Percentiles rank a stretch among this genome's conserved stretches.
Conservation (phyloP, 2,329 filamentous ascomycete species). For the Talaromyces amestolkiae region DNA sequence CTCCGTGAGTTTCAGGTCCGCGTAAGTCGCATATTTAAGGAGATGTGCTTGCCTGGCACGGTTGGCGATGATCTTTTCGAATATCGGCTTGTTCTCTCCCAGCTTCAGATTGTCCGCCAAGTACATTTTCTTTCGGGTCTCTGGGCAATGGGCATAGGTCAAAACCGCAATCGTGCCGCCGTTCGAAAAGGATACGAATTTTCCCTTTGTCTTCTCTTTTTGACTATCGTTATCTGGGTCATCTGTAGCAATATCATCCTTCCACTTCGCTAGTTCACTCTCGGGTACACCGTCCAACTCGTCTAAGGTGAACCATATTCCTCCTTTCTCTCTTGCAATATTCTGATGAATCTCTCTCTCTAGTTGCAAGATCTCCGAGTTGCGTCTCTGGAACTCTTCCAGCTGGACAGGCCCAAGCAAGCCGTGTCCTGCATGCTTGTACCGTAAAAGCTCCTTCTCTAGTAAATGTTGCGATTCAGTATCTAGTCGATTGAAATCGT, state of each 20-base stretch:
- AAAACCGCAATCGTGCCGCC: background rate
- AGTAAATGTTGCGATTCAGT: background rate
- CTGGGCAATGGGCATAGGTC: background rate
- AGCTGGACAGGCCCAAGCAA: background rate
- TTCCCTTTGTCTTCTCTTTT: background rate
- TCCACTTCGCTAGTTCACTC: background rate
- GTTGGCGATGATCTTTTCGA: constrained; percentile 70
- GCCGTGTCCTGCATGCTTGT: background rate
- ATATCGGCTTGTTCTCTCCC: constrained; percentile 64
- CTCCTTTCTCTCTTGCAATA: background rate
- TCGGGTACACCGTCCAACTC: background rate
- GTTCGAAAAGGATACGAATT: background rate
- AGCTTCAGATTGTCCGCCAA: background rate
- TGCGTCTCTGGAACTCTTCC: background rate
- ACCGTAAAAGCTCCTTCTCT: background rate
- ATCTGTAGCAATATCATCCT: background rate
- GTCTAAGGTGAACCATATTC: background rate
- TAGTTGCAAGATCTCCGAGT: background rate
- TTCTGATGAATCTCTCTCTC: background rate
- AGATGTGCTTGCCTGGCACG: constrained; percentile 76
- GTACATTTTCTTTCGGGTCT: background rate
- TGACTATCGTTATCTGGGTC: background rate
- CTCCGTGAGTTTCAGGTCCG: constrained; percentile 60
- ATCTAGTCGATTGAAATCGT: background rate
- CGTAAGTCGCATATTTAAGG: constrained; percentile 74